These are phyloP conservation scores for Prunus mongolica DNA, from an alignment of 306 rosid genomes.

Conservation along the genomic window DNA sequence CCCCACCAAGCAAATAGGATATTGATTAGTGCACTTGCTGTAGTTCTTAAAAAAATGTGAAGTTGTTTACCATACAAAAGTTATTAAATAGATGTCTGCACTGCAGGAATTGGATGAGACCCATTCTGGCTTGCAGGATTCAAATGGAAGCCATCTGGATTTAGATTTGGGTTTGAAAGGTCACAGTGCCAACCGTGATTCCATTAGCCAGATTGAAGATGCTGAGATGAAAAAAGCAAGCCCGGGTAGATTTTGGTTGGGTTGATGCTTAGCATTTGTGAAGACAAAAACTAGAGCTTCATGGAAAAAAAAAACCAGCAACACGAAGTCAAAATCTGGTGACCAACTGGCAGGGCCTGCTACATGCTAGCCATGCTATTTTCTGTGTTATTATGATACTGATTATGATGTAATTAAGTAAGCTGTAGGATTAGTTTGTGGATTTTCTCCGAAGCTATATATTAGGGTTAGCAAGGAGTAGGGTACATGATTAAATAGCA, in stretches of 20 bases:
- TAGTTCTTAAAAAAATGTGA: not conserved
- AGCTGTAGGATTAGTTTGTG: constrained; percentile 13
- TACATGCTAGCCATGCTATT: not conserved
- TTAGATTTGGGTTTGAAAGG: constrained; percentile 48
- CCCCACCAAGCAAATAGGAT: not conserved
- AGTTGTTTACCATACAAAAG: not conserved
- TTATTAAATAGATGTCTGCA: not conserved
- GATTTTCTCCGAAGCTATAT: not conserved
- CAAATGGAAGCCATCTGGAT: constrained; percentile 37
- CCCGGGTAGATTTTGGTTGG: constrained; percentile 30
- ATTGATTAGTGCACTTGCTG: not conserved
- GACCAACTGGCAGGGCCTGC: not conserved
- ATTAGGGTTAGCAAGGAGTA: constrained; percentile 8
- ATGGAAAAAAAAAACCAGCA: not conserved
- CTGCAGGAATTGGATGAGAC: constrained; percentile 1
- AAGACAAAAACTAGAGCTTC: not conserved
- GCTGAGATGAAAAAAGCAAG: constrained; percentile 19
- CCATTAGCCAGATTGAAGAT: constrained; percentile 10
- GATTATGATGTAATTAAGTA: constrained; percentile 10
- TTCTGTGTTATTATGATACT: not conserved
- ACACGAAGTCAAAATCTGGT: not conserved
- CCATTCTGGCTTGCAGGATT: constrained; percentile 33
- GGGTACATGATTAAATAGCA: not conserved
- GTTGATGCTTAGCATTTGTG: constrained; percentile 5
- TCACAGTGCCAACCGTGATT: constrained; percentile 17